These are phyloP conservation scores for Hibiscus mutabilis DNA, from an alignment of 345 rosid species.

Conservation along the genomic window DNA sequence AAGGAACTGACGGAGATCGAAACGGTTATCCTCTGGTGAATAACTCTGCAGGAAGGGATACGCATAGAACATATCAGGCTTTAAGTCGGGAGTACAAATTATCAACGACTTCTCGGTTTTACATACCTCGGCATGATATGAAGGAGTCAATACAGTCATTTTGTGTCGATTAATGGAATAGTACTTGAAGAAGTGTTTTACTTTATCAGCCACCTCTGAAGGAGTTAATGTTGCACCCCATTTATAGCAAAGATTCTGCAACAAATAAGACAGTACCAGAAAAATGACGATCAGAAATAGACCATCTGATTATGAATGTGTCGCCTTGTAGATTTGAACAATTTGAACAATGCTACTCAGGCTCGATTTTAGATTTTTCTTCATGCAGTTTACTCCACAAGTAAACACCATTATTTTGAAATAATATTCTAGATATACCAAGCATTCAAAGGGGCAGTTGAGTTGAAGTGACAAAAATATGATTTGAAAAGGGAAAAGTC, in stretches of 20 bases:
- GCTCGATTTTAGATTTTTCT: neutral
- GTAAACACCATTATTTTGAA: too few species aligned
- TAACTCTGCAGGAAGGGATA: slow-evolving; percentile 50
- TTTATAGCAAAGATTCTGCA: slow-evolving; percentile 86
- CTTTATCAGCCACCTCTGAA: slow-evolving; percentile 81
- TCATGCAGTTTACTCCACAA: neutral
- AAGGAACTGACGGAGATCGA: slow-evolving; percentile 83
- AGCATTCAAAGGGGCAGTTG: too few species aligned
- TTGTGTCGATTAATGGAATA: slow-evolving; percentile 96
- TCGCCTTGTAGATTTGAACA: neutral
- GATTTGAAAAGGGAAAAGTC: too few species aligned
- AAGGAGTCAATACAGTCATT: slow-evolving; percentile 90
- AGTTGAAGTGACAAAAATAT: too few species aligned
- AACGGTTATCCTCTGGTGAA: slow-evolving; percentile 91
- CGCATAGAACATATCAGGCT: neutral
- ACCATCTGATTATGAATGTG: neutral
- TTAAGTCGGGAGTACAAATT: neutral
- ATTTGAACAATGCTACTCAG: neutral
- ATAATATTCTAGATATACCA: too few species aligned
- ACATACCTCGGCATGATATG: slow-evolving; percentile 90
- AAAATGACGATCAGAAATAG: too few species aligned
- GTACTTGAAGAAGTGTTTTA: slow-evolving; percentile 85
- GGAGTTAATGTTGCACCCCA: slow-evolving; percentile 84
- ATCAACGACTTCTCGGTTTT: neutral
- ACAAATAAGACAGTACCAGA: neutral